Evolutionary conservation across 768 basidiomycete species (phyloP), one percentile per base, ranked within the genome.

Genomic region (Tephrocybe sp.): DNA sequence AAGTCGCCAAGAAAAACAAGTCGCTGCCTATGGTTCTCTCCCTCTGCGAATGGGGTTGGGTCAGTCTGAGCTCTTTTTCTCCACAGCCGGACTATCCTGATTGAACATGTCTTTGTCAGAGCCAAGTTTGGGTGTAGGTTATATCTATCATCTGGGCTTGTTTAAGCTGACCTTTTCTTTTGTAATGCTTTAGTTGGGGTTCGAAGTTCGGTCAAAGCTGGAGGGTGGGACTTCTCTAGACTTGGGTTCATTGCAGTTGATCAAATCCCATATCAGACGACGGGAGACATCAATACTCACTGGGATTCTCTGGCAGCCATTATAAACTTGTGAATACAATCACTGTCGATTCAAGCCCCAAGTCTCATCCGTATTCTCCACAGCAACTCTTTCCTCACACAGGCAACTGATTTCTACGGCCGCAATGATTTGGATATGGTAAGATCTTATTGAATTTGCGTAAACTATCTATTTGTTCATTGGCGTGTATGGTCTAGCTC

Each of bases 391-490:
- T 86, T 86, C 65, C 73, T 81, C 38, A 79, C 83, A 0, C 78
- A 76, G 67, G 80, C 80, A 1, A 80, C 80, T 0, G 79, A 85
- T 62, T 86, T 85, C 60, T 83, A 74, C 47, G 84, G 84, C 4
- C 79, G 78, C 47, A 86, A 86, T 51, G 85, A 87, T 55, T 68
- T 87, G 69, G 84, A 86, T 60, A 86, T 86, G 59, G 83, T 85
- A 48, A 11, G 45, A 15, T 26, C 7, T 34, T 20, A 5, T 23
- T 5, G 11, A 2, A 20, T 15, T 4, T 45, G 5, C 2, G 21
- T 18, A 4, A 20, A 12, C 7, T 14, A 11, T 20, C 33, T 18
- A 30, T 28, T 20, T 26, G 12, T n/a, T 49, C 36, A 47, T 30
- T 30, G 5, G 28, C 11, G 28, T 30, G 28, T 30, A n/a, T n/a